These are phyloP conservation scores for Rhizomucor miehei DNA, from an alignment of 371 early-diverging fungal genomes.

Conservation along the genomic window DNA sequence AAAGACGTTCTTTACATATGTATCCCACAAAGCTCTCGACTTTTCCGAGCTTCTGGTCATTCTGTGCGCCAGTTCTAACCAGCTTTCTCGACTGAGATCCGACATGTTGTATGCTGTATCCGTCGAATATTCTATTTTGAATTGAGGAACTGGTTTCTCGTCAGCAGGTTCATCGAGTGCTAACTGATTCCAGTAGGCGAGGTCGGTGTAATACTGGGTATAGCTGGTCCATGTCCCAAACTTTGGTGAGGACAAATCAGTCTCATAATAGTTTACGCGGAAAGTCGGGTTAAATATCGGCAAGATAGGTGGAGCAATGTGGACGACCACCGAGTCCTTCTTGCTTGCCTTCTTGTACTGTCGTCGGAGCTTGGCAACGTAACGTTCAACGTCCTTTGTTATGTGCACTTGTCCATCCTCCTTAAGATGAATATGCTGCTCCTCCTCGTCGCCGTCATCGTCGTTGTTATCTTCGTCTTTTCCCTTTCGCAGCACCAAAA, in stretches of 20 bases:
- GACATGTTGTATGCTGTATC: conserved; percentile 48
- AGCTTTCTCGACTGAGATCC: conserved; percentile 48
- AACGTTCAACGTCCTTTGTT: conserved; percentile 10
- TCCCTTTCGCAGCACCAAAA: conserved; percentile 20
- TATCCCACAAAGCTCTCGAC: conserved; percentile 20
- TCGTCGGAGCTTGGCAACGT: conserved; percentile 9
- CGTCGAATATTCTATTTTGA: conserved; percentile 53
- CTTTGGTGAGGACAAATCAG: neutral
- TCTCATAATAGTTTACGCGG: conserved; percentile 58
- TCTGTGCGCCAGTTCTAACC: conserved; percentile 37
- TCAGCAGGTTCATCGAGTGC: conserved; percentile 4
- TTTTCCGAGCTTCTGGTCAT: conserved; percentile 15
- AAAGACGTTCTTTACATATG: conserved; percentile 24
- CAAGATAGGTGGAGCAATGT: conserved; percentile 64
- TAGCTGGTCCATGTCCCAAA: conserved; percentile 27
- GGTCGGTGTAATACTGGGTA: conserved; percentile 25
- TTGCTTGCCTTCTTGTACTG: conserved; percentile 13
- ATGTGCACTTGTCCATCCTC: neutral
- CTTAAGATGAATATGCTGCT: too few species aligned
- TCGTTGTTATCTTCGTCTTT: neutral
- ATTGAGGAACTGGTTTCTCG: conserved; percentile 3
- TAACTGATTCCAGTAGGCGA: conserved; percentile 21
- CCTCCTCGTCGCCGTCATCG: neutral
- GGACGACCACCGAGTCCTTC: conserved; percentile 40
- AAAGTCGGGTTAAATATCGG: conserved; percentile 68